A percentile compares a stretch with the other conserved stretches of the same genome.
phyloP scores from a whole-genome alignment of 106 monocot genomes.

The Platanthera zijinensis region DNA sequence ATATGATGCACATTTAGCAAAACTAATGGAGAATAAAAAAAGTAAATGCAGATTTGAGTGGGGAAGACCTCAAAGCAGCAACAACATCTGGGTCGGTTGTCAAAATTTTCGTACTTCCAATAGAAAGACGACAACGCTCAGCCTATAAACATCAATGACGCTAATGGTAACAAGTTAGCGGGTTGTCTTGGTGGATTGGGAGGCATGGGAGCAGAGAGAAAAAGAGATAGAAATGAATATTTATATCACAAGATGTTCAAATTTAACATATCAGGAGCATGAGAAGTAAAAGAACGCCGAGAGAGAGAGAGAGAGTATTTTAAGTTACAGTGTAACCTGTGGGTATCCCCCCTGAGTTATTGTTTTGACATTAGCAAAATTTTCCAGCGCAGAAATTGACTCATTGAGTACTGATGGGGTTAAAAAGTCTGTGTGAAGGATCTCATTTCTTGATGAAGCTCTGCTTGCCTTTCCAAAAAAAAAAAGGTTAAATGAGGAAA shows the following conservation, averaged over 20 bases:
- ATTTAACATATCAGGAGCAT: not conserved
- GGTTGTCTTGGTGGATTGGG: not conserved
- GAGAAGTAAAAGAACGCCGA: too few relatives aligned
- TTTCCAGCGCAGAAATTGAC: conserved; percentile 54
- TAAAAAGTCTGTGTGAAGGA: conserved; percentile 80
- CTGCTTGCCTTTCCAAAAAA: conserved; percentile 43
- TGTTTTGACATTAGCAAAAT: conserved; percentile 58
- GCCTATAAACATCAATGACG: conserved; percentile 43
- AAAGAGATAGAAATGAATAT: not conserved
- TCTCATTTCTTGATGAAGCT: conserved; percentile 67
- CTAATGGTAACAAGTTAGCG: not conserved
- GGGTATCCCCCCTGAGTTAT: conserved; percentile 90
- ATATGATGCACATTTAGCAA: conserved; percentile 17
- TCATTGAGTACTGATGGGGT: conserved; percentile 75
- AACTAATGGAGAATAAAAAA: conserved; percentile 6
- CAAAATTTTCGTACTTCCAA: conserved; percentile 76
- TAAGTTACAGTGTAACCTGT: conserved; percentile 23
- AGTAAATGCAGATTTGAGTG: not conserved
- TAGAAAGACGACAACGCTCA: conserved; percentile 71
- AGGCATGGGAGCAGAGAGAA: not conserved
- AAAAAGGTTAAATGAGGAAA: not conserved
- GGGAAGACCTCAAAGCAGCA: conserved; percentile 68
- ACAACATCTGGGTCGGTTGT: conserved; percentile 53
- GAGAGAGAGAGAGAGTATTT: not conserved
- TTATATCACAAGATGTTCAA: conserved; percentile 1